Percentiles rank a stretch among this genome's conserved stretches.
Conservation (phyloP, 148 eudicot species). For the Diospyros lotus region DNA sequence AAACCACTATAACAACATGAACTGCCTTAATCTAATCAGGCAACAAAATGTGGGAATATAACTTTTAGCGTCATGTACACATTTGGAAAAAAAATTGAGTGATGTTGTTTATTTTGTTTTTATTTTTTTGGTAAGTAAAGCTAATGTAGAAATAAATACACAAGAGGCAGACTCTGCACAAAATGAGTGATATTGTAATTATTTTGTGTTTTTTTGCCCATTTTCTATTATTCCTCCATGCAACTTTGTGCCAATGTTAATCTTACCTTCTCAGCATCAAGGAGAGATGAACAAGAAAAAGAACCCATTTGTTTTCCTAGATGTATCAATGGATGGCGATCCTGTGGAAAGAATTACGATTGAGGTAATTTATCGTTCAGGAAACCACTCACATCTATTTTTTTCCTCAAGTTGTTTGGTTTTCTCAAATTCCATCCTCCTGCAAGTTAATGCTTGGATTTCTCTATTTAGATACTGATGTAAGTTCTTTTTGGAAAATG, state of each 20-base stretch:
- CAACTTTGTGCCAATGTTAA: background rate
- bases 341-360: slow-evolving; percentile 58
- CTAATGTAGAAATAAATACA: no score
- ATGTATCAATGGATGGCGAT: slow-evolving; percentile 69
- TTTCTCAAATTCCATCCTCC: background rate
- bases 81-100: background rate
- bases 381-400: background rate
- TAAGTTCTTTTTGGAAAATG: slow-evolving; percentile 19
- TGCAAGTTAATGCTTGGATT: background rate
- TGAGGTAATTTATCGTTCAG: slow-evolving; percentile 47
- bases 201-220: background rate
- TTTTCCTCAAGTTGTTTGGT: background rate
- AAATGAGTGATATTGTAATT: background rate
- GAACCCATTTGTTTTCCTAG: slow-evolving; percentile 78
- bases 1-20: no score
- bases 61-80: no score
- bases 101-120: no score
- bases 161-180: no score
- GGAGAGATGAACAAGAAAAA: slow-evolving; percentile 59
- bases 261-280: slow-evolving; percentile 15
- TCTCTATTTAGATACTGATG: slow-evolving; percentile 8
- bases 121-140: no score
- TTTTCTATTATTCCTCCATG: background rate
- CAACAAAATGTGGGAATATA: no score
- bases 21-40: no score